These are phyloP conservation scores for Dichotomopilus funicola DNA, from an alignment of 2,329 filamentous ascomycete species.

Conservation along the genomic window DNA sequence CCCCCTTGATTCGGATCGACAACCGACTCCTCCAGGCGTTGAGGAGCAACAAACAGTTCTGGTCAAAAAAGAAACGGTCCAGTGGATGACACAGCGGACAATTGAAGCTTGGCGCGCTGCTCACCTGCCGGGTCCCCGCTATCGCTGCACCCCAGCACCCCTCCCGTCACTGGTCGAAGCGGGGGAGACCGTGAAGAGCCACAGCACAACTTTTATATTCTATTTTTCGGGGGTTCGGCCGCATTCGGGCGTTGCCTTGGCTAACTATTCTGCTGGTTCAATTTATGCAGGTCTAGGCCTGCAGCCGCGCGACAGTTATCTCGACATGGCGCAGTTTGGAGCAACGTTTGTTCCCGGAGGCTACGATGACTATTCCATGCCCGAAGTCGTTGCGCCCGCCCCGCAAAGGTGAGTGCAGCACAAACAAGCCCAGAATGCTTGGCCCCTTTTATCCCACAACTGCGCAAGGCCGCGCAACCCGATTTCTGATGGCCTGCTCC, in stretches of 20 bases:
- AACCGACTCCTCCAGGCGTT: neutral
- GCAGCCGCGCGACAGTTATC: conserved; percentile 23
- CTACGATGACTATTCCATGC: conserved; percentile 55
- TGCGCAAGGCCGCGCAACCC: no score
- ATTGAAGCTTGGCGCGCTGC: conserved; percentile 8
- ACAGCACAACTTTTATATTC: neutral
- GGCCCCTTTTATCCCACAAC: neutral
- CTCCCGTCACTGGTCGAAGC: conserved; percentile 6
- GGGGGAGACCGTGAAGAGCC: conserved; percentile 6
- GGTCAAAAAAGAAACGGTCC: neutral
- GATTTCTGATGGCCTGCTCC: neutral
- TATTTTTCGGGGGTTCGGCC: conserved; percentile 12
- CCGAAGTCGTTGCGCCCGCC: conserved; percentile 51
- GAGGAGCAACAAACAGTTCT: neutral
- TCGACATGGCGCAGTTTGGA: conserved; percentile 43
- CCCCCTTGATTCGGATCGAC: conserved; percentile 4
- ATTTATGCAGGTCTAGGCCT: conserved; percentile 27
- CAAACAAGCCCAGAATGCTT: neutral
- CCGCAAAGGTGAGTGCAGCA: conserved; percentile 47
- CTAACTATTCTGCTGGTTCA: conserved; percentile 25
- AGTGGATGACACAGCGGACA: conserved; percentile 1
- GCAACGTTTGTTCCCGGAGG: conserved; percentile 55
- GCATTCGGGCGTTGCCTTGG: conserved; percentile 13
- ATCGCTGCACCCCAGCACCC: conserved; percentile 7
- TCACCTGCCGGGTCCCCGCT: conserved; percentile 2